phyloP scores from a whole-genome alignment of 1,139 yeast species.

The Protomyces inouyei region DNA sequence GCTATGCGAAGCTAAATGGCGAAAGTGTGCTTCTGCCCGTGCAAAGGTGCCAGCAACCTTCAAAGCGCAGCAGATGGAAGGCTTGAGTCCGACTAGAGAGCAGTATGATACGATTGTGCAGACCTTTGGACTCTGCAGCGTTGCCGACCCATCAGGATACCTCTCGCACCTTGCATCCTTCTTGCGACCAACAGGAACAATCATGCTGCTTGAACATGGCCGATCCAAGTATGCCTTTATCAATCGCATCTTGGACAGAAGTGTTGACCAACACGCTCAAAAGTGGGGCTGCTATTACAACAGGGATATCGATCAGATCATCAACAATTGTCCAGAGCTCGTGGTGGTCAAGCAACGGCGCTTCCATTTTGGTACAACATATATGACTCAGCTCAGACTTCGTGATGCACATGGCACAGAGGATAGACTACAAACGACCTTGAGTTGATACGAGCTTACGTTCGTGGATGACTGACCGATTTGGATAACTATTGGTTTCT shows the following conservation, averaged over 20 bases:
- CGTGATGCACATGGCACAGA: neutral
- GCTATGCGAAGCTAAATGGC: conserved; percentile 44
- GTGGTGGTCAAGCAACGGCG: conserved; percentile 74
- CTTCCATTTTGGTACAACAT: conserved; percentile 87
- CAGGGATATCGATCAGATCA: conserved; percentile 78
- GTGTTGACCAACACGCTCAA: conserved; percentile 76
- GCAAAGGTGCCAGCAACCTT: conserved; percentile 60
- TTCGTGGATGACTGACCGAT: too few species aligned
- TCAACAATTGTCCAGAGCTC: conserved; percentile 69
- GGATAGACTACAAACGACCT: too few species aligned
- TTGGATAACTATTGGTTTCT: too few species aligned
- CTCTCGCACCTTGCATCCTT: conserved; percentile 65
- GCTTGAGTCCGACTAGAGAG: conserved; percentile 49
- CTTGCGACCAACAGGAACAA: conserved; percentile 76
- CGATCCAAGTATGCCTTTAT: conserved; percentile 73
- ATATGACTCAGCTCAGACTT: conserved; percentile 30
- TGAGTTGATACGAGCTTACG: too few species aligned
- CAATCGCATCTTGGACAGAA: conserved; percentile 72
- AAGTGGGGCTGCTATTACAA: conserved; percentile 99
- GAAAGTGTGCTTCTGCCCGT: conserved; percentile 39
- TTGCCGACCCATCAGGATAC: conserved; percentile 83
- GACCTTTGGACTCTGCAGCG: conserved; percentile 93
- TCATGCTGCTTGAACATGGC: conserved; percentile 86
- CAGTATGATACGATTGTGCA: conserved; percentile 87
- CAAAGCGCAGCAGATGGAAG: conserved; percentile 89